These are phyloP conservation scores for Letharia lupina DNA, from an alignment of 495 filamentous ascomycete genomes.

Conservation along the genomic window DNA sequence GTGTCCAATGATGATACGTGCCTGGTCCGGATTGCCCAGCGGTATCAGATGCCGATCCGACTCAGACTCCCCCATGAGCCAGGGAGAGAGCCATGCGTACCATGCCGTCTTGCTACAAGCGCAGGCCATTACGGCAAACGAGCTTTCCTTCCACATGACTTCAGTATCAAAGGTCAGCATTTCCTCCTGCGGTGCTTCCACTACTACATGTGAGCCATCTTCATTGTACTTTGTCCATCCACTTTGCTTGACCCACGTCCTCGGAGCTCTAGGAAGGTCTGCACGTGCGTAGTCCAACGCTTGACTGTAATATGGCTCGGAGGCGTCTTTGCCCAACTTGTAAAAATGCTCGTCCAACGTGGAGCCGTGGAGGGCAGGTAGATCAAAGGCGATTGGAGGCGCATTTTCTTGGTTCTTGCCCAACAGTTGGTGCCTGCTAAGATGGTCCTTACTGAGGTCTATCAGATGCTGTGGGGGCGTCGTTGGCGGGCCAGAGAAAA, in stretches of 20 bases:
- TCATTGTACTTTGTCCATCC: conserved; percentile 90
- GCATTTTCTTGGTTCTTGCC: conserved; percentile 76
- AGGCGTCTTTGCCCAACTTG: conserved; percentile 78
- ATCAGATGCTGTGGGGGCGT: conserved; percentile 61
- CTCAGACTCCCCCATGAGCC: conserved; percentile 79
- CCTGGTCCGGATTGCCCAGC: conserved; percentile 60
- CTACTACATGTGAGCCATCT: conserved; percentile 60
- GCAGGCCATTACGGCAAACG: conserved; percentile 93
- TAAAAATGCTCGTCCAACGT: conserved; percentile 93
- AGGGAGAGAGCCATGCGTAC: conserved; percentile 97
- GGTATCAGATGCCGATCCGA: conserved; percentile 74
- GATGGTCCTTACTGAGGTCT: conserved; percentile 69
- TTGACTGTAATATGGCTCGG: conserved; percentile 73
- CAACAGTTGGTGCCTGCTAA: conserved; percentile 77
- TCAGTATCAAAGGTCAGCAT: conserved; percentile 93
- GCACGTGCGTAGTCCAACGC: conserved; percentile 63
- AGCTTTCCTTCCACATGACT: conserved; percentile 87
- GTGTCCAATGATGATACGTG: conserved; percentile 80
- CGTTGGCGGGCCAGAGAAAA: conserved; percentile 58
- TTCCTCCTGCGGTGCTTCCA: conserved; percentile 68
- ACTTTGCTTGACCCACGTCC: conserved; percentile 67
- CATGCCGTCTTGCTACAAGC: conserved; percentile 78
- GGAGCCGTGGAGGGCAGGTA: conserved; percentile 68
- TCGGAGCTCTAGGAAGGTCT: conserved; percentile 63
- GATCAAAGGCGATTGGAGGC: conserved; percentile 72